Evolutionary conservation across 768 basidiomycete species (phyloP), one percentile per base, ranked within the genome.

Genomic region (Lyophyllum decastes): DNA sequence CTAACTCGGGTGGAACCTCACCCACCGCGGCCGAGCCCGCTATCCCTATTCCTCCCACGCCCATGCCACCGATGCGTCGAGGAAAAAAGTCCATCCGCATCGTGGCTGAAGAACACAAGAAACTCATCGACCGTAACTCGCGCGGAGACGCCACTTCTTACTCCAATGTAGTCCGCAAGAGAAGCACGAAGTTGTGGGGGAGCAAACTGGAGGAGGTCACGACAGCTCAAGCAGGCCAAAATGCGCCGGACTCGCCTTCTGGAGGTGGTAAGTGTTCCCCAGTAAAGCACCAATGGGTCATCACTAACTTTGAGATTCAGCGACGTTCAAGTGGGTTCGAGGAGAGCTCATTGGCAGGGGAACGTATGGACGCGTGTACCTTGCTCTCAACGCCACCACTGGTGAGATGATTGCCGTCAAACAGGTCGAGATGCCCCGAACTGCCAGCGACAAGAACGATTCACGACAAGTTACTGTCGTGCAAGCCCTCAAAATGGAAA

Each of bases 361-460:
- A 24, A 95, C 95, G 12, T 99, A 95, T 66, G 97, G 97, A 12
- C 86, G 92, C 43, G 97, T 99, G 26, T 99, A 98, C 68, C 85
- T 98, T 54, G 97, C 94, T 17, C 78, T 98, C 57, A 98, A 98
- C 70, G 94, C 92, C 30, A 95, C 93, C 2, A 96, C 95, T 0
- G 95, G 95, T 56, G 95, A 98, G 74, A 96, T 98, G 93, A 95
- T 98, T 66, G 97, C 97, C 17, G 97, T 99, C 62, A 99, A 99
- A 74, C 97, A 98, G 73, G 97, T 99, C 47, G 97, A 98, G 71
- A 84, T 95, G 57, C 96, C 97, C 1, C 85, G 86, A 50, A 95
- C 94, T 8, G 86, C 87, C 17, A 94, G 91, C 66, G 97, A 99
- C 74, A 92, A 90, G 72, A 90, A 86, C 61, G 95, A 98, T 72